phyloP scores from a whole-genome alignment of 768 basidiomycete species.

The Trichaptum fuscoviolaceum region DNA sequence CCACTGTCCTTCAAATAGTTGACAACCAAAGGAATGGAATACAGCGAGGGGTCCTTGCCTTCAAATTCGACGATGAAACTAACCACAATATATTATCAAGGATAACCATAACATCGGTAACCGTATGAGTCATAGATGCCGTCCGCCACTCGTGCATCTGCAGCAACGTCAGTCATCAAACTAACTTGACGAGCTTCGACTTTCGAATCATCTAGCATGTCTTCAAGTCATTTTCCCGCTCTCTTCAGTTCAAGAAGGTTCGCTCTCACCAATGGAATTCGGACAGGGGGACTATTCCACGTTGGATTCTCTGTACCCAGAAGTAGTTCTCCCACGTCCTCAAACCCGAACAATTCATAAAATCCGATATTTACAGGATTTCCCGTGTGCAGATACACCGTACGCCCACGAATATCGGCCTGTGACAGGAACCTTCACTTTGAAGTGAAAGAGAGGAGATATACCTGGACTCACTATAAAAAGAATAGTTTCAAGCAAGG shows the following conservation, averaged over 20 bases:
- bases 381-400: slow-evolving; percentile 9
- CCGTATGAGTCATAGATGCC: too few species aligned
- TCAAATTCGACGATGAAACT: too few species aligned
- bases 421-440: background rate
- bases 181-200: background rate
- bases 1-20: too few species aligned
- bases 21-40: too few species aligned
- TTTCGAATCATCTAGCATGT: background rate
- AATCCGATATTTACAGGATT: slow-evolving; percentile 15
- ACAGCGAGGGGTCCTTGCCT: too few species aligned
- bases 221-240: background rate
- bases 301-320: slow-evolving; percentile 15
- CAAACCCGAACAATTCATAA: slow-evolving; percentile 15
- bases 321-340: slow-evolving; percentile 6
- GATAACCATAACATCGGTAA: too few species aligned
- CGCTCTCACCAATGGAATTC: slow-evolving; percentile 13
- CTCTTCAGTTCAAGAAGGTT: background rate
- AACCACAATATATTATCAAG: too few species aligned
- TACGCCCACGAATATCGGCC: slow-evolving; percentile 11
- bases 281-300: slow-evolving; percentile 13
- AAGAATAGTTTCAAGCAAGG: background rate
- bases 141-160: background rate
- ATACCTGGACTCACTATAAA: background rate
- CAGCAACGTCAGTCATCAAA: background rate
- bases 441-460: background rate